Evolutionary conservation across 2,329 filamentous ascomycete genomes (phyloP), one percentile per base, ranked within the genome.

Genomic region (Talaromyces sp.): DNA sequence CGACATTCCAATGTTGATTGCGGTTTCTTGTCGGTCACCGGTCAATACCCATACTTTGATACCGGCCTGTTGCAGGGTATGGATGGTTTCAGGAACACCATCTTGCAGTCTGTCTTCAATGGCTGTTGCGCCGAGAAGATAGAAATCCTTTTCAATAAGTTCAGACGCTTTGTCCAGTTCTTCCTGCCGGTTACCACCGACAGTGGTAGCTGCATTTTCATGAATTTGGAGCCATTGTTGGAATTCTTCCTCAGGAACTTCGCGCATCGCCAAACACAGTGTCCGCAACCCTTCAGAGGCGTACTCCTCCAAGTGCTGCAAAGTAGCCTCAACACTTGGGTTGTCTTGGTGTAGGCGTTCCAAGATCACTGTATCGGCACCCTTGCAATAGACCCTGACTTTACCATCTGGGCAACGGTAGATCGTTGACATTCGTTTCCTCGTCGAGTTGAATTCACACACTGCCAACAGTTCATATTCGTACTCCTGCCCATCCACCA

Each of bases 1-100:
- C 74, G 92, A 97, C 94, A 99, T 99, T 65, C 95, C 94, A 66
- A 99, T 99, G 74, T 99, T 99, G 83, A 99, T 99, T 60, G 94
- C 94, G 29, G 94, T 99, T 76, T 99, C 94, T 77, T 99, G 95
- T 69, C 94, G 86, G 80, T 99, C 94, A 68, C 94, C 94, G 43
- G 94, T 99, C 74, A 99, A 77, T 21, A 99, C 94, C 94, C 94
- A 99, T 59, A 99, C 88, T 77, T 99, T 99, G 81, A 99, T 97
- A 57, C 92, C 93, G 26, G 95, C 94, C 65, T 92, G 90, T 75
- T 99, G 95, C 29, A 99, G 81, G 0, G 94, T 99, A 74, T 97
- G 92, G 61, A 99, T 99, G 0, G 94, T 99, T 74, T 99, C 94
- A 1, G 94, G 94, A 17, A 99, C 94, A 58, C 95, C 94, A 68